phyloP scores from a whole-genome alignment of 1,139 yeast species.

The Taiozyma sp. region DNA sequence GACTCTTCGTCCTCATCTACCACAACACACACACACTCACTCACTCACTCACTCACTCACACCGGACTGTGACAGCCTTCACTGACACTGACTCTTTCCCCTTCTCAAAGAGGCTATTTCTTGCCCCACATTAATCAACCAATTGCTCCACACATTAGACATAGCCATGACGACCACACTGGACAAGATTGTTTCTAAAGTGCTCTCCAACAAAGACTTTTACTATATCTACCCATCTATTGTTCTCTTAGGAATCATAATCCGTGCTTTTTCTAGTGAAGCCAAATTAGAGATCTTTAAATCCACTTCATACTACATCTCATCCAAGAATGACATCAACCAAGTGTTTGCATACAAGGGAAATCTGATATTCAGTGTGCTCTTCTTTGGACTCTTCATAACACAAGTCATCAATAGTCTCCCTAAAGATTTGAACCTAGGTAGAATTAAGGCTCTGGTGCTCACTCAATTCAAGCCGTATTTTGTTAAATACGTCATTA shows the following conservation, averaged over 20 bases:
- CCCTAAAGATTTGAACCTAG: neutral
- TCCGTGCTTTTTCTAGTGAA: neutral
- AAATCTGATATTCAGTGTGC: slow-evolving; percentile 25
- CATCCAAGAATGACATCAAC: slow-evolving; percentile 28
- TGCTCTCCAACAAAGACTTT: slow-evolving; percentile 4
- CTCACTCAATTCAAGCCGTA: slow-evolving; percentile 15
- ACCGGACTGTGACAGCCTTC: neutral
- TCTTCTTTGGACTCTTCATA: slow-evolving; percentile 18
- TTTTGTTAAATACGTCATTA: slow-evolving; percentile 23
- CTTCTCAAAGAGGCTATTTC: neutral
- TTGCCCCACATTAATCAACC: neutral
- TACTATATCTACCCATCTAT: slow-evolving; percentile 12
- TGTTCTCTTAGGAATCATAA: slow-evolving; percentile 8
- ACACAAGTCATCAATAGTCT: neutral
- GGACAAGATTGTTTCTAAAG: neutral
- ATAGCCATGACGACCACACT: neutral
- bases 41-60: too few relatives aligned
- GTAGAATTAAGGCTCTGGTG: neutral
- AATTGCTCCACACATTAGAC: neutral
- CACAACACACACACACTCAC: too few relatives aligned
- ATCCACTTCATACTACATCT: slow-evolving; percentile 6
- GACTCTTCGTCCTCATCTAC: too few relatives aligned
- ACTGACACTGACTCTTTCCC: neutral
- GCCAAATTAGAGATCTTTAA: neutral
- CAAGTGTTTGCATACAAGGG: slow-evolving; percentile 32